phyloP scores from a whole-genome alignment of 139 green algal species.

The Bryopsis sp. region DNA sequence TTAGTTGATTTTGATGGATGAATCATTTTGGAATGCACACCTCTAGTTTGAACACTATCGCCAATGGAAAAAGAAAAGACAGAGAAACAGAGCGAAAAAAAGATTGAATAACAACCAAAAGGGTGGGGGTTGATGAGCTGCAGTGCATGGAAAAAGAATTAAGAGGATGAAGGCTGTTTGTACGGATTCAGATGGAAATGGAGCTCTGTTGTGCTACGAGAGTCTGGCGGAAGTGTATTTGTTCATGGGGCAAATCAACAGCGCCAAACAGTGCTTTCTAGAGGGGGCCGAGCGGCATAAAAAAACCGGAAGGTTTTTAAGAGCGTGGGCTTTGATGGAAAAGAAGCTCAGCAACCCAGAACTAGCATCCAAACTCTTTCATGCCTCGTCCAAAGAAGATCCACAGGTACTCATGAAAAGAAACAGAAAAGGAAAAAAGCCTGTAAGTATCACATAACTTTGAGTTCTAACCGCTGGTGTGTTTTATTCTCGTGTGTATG shows the following conservation, averaged over 20 bases:
- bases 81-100: no score
- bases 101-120: no score
- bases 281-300: neutral
- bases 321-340: slow-evolving; percentile 2
- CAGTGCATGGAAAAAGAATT: neutral
- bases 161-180: neutral
- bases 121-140: neutral
- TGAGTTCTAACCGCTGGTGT: neutral
- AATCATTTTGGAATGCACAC: no score
- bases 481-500: neutral
- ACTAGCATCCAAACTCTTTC: neutral
- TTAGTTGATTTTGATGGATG: no score
- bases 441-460: neutral
- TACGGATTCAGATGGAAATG: slow-evolving; percentile 3
- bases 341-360: neutral
- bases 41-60: no score
- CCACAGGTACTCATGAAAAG: neutral
- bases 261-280: neutral
- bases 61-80: no score
- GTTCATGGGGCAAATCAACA: slow-evolving; percentile 5
- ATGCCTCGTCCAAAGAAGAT: no score
- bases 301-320: neutral
- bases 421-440: neutral
- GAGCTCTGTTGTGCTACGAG: neutral
- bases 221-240: neutral